Base-by-base conservation (phyloP, 169 alveolate species). In the Babesia bovis region DNA sequence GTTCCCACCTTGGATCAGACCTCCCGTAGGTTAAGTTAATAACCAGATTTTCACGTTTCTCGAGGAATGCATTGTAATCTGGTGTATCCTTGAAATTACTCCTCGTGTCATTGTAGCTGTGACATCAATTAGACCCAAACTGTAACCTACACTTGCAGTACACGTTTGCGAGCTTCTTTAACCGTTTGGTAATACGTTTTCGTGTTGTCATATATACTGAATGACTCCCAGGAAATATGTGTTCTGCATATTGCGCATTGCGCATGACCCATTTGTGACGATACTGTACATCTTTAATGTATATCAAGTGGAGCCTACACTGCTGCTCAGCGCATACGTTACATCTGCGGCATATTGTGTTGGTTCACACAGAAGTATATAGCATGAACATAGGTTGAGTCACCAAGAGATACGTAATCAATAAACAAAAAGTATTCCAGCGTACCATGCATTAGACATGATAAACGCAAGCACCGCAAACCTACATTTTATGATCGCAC, bases 51-150 rank as follows among this genome's bases (percentile, higher is more conserved):
- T 88, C 93, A 17, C 89, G 30, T 7, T 84, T 74, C 67, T 88
- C 93, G 59, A 88, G 75, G 59, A 78, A 88, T 52, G 63, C 75
- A 68, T 88, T 71, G 52, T 88, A 88, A 60, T 76, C 84, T 1
- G 93, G 93, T 6, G 93, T 88, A 51, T 41, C 79, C 69, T 83
- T 81, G 74, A 84, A 88, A 59, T 88, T 88, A 52, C 69, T 57
- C 56, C 93, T 74, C 42, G 82, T 84, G 57, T 84, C 85, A 57
- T 88, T 88, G 78, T 82, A 88, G 28, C 89, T 88, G 69, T 53
- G 3, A n/a, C 33, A 21, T 45, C 42, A n/a, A 17, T 1, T 12
- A n/a, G 26, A 17, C 30, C 28, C 58, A 4, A 9, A 5, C 19
- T 32, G n/a, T 19, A 4, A 79, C 70, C 47, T 65, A 81, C 88